Evolutionary conservation across 805 yeast genomes (phyloP), one percentile per base, ranked within the genome.

Genomic region (Kuraishia floccosa): DNA sequence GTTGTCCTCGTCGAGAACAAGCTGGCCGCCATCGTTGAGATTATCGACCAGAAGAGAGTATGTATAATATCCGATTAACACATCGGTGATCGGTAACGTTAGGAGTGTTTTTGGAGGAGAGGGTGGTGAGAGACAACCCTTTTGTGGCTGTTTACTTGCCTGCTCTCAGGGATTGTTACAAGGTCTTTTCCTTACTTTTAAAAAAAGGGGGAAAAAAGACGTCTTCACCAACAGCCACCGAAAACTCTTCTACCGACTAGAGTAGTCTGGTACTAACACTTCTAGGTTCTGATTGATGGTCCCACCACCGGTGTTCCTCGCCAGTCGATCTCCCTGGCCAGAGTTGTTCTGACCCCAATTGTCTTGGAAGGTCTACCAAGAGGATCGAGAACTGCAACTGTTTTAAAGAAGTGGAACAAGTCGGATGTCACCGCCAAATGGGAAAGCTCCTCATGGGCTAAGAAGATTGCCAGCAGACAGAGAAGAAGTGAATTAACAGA

Each of bases 31-130:
- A 79, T 91, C 58, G 97, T 87, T 59, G 98, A 91, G 76, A 84
- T 91, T 72, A 83, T 91, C 61, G 97, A 91, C 77, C 96, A 91
- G 77, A 87, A 85, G 78, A 83, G 96, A 73, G 97, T 81, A 76
- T 63, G 84, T 76, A 44, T 30, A 17, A 17, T n/a, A 24, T 17
- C n/a, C 9, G 10, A 24, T 10, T n/a, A n/a, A n/a, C n/a, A n/a
- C n/a, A n/a, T n/a, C n/a, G n/a, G n/a, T n/a, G n/a, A n/a, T n/a
- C n/a, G n/a, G n/a, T n/a, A n/a, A n/a, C n/a, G n/a, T n/a, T n/a
- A n/a, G n/a, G n/a, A n/a, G n/a, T n/a, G n/a, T n/a, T n/a, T n/a
- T n/a, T n/a, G n/a, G n/a, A n/a, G n/a, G n/a, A n/a, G n/a, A n/a
- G n/a, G n/a, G n/a, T n/a, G n/a, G n/a, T n/a, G n/a, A n/a, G n/a